Percentiles rank a stretch among this genome's conserved stretches.
Evolutionary conservation across 495 filamentous ascomycete genomes (phyloP).

Genomic region (Daldinia vernicosa): DNA sequence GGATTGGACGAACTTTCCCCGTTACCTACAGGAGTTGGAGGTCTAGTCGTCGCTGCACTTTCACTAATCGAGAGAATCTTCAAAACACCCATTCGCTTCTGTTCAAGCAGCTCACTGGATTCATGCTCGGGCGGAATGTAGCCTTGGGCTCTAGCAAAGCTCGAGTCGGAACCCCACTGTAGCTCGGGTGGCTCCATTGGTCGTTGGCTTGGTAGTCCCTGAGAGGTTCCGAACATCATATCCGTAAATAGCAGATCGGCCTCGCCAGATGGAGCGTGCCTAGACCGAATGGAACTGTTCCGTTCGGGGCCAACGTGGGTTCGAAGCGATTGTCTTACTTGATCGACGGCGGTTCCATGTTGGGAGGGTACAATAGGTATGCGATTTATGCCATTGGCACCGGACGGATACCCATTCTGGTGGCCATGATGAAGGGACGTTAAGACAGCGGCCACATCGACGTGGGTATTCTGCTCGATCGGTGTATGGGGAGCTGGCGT

Average conservation of each 20-base stretch:
- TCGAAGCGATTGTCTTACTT: constrained; percentile 23
- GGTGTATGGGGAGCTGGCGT: constrained; percentile 25
- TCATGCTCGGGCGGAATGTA: constrained; percentile 66
- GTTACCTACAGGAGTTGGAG: constrained; percentile 62
- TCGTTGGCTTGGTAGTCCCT: constrained; percentile 28
- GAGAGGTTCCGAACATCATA: constrained; percentile 50
- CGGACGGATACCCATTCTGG: constrained; percentile 25
- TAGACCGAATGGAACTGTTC: constrained; percentile 33
- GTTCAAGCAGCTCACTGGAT: constrained; percentile 63
- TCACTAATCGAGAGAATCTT: constrained; percentile 61
- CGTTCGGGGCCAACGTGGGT: constrained; percentile 22
- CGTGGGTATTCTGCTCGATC: constrained; percentile 41
- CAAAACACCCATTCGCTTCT: constrained; percentile 62
- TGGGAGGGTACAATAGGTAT: constrained; percentile 27
- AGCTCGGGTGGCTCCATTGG: constrained; percentile 47
- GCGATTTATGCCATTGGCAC: constrained; percentile 20
- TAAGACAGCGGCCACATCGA: constrained; percentile 40
- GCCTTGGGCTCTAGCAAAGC: constrained; percentile 63
- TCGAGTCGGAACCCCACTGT: constrained; percentile 72
- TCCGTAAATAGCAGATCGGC: constrained; percentile 46
- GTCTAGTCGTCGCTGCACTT: constrained; percentile 65
- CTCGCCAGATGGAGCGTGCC: constrained; percentile 35
- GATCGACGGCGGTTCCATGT: constrained; percentile 15
- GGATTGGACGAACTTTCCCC: constrained; percentile 47
- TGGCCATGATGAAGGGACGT: constrained; percentile 42